These are phyloP conservation scores for Nigrograna mackinnonii DNA, from an alignment of 2,329 filamentous ascomycete genomes.

Conservation along the genomic window DNA sequence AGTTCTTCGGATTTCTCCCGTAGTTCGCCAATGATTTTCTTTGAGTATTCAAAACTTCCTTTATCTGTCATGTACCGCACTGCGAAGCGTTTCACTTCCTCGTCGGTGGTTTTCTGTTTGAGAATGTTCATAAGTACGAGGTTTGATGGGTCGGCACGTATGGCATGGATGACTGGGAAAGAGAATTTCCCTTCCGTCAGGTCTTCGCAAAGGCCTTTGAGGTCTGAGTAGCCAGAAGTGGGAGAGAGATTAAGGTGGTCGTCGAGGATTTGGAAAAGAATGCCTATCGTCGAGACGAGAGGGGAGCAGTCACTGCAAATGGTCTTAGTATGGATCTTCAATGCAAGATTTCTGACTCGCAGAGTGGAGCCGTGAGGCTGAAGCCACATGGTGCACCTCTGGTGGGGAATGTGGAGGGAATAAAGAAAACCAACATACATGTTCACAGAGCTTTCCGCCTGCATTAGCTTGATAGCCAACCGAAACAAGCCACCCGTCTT, in stretches of 20 bases:
- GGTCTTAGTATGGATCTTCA: constrained; percentile 6
- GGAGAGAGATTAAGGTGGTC: constrained; percentile 85
- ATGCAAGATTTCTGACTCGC: constrained; percentile 2
- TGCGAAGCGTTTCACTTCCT: constrained; percentile 89
- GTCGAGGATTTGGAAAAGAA: constrained; percentile 89
- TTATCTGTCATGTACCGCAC: constrained; percentile 88
- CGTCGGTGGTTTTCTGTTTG: constrained; percentile 83
- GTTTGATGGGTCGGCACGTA: constrained; percentile 74
- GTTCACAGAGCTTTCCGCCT: constrained; percentile 64
- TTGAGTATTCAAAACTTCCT: constrained; percentile 86
- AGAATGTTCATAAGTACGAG: constrained; percentile 88
- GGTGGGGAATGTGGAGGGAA: constrained; percentile 5
- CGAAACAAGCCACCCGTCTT: constrained; percentile 89
- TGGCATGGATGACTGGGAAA: constrained; percentile 93
- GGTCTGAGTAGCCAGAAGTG: constrained; percentile 67
- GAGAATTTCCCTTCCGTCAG: constrained; percentile 97
- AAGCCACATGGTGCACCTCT: too few species aligned
- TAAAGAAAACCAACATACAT: constrained; percentile 38
- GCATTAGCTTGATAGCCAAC: constrained; percentile 85
- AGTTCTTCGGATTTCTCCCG: constrained; percentile 46
- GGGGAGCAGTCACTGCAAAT: constrained; percentile 70
- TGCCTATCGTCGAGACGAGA: constrained; percentile 81
- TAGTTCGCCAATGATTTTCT: constrained; percentile 57
- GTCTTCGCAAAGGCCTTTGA: constrained; percentile 95
- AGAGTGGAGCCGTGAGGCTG: neutral